phyloP scores from a whole-genome alignment of 1,284 basidiomycete species.

The Chiua sp. region DNA sequence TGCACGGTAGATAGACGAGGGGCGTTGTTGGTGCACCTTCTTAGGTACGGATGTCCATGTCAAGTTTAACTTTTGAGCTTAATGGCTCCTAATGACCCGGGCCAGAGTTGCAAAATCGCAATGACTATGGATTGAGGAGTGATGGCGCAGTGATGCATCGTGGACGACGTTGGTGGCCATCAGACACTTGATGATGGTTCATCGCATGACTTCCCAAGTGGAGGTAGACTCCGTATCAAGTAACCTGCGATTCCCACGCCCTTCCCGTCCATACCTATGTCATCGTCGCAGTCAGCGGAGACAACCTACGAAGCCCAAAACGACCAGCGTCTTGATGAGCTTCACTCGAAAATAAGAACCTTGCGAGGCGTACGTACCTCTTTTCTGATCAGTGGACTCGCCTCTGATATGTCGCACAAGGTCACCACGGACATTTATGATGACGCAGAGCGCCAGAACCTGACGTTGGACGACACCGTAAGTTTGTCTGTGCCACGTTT shows the following conservation, averaged over 20 bases:
- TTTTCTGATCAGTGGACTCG: neutral
- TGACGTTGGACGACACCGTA: constrained; percentile 76
- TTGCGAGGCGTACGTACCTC: constrained; percentile 66
- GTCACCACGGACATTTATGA: constrained; percentile 82
- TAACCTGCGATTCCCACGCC: constrained; percentile 20
- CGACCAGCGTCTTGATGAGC: constrained; percentile 78
- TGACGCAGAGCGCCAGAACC: constrained; percentile 82
- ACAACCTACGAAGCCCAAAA: constrained; percentile 83
- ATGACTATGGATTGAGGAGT: no score
- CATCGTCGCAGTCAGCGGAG: constrained; percentile 49
- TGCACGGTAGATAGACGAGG: no score
- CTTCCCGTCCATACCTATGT: constrained; percentile 29
- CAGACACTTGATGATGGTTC: no score
- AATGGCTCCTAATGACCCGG: no score
- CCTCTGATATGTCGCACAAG: constrained; percentile 41
- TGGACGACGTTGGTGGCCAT: no score
- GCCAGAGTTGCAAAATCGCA: no score
- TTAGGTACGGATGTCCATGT: no score
- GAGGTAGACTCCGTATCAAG: no score
- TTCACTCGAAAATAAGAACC: constrained; percentile 81
- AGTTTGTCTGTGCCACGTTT: constrained; percentile 30
- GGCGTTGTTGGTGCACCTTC: no score
- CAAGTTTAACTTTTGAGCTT: no score
- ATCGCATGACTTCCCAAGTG: no score
- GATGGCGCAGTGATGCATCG: no score